Evolutionary conservation across 768 basidiomycete species (phyloP), one percentile per base, ranked within the genome.

Genomic region (Mycena galopus): DNA sequence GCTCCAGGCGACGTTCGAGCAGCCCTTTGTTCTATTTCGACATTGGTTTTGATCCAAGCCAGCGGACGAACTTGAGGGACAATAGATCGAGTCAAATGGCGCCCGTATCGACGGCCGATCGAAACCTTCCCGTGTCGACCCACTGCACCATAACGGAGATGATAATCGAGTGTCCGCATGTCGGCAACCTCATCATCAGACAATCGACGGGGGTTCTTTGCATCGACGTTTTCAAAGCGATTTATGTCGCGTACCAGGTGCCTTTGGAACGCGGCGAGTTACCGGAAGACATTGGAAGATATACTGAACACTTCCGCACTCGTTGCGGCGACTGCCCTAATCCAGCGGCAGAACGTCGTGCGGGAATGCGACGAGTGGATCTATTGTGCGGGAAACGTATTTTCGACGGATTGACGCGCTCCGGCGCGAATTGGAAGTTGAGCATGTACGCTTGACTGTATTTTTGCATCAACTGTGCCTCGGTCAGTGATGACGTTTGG

Each of bases 281-380:
- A 58, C 71, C 71, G 11, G n/a, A 27, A 2, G 47, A 62, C 55
- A 53, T 53, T 25, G n/a, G 21, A 7, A 27, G 65, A 25, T 67
- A 42, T 82, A 78, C 37, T 19, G 79, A 69, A 0, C 81, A 84
- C 0, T 90, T 88, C 73, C 79, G 81, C 35, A 82, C 85, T 56
- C 84, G 88, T 56, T 88, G 88, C 76, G 76, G 79, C 47, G 83
- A 86, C 53, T 79, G 80, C 27, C 81, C 83, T 2, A 83, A 83
- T 29, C 73, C 81, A 17, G 81, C 80, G 61, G 81, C 79, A 60
- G 86, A 86, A 65, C 82, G 83, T 72, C 78, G 80, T 30, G 81
- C 84, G 51, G 91, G 90, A 7, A 82, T 90, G 81, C 83, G 86
- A 68, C 86, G 91, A 21, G 86, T 91, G 61, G 91, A 92, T 69